phyloP scores from a whole-genome alignment of 768 basidiomycete species.

The Tulasnella sp. region DNA sequence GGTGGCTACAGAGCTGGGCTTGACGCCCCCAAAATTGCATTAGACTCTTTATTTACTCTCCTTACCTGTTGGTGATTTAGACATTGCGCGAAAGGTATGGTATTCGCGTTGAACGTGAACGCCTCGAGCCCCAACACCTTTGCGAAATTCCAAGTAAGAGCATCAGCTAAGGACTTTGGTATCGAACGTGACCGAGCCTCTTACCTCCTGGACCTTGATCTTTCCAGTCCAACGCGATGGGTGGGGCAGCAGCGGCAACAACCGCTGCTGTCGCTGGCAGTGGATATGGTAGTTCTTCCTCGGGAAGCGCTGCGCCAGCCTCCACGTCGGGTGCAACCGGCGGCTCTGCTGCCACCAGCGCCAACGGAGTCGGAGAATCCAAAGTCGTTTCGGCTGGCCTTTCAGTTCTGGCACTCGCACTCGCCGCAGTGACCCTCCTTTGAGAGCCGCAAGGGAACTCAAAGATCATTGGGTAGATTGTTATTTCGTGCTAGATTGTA shows the following conservation, averaged over 20 bases:
- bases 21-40: not conserved
- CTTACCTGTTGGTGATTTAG: not conserved
- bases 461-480: no score
- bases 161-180: not conserved
- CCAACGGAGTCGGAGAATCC: no score
- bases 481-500: no score
- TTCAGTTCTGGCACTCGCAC: no score
- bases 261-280: not conserved
- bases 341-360: not conserved
- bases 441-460: no score
- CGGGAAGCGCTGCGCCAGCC: not conserved
- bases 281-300: not conserved
- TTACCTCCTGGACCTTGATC: not conserved
- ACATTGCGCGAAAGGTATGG: constrained; percentile 16
- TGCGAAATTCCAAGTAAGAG: constrained; percentile 12
- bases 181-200: no score
- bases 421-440: no score
- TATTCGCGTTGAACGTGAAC: constrained; percentile 16
- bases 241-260: not conserved
- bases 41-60: not conserved
- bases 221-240: not conserved
- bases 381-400: no score
- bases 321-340: not conserved
- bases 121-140: constrained; percentile 12
- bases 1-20: not conserved